These are phyloP conservation scores for Paradendryphiella salina DNA, from an alignment of 2,329 filamentous ascomycete species.

Conservation along the genomic window DNA sequence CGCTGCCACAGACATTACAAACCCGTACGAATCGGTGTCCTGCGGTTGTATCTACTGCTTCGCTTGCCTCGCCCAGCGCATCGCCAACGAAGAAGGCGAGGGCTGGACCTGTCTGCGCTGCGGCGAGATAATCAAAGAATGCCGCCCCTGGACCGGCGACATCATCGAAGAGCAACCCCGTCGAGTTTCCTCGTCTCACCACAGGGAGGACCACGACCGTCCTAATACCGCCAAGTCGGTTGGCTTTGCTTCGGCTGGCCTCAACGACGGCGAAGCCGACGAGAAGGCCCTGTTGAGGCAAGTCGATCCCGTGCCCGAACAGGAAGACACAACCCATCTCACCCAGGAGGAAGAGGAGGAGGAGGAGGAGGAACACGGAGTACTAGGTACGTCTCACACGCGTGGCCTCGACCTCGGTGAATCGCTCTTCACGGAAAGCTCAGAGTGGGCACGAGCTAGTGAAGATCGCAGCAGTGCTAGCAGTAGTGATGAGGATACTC, in stretches of 20 bases:
- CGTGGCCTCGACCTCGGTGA: conserved; percentile 36
- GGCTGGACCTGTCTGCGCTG: conserved; percentile 92
- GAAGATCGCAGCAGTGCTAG: conserved; percentile 28
- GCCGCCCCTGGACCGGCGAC: conserved; percentile 89
- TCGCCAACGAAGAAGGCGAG: conserved; percentile 91
- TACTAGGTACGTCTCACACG: conserved; percentile 23
- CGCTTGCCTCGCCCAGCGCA: conserved; percentile 84
- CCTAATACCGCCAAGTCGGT: conserved; percentile 21
- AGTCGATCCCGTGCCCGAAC: conserved; percentile 41
- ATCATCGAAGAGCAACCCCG: conserved; percentile 62
- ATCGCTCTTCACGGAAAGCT: conserved; percentile 36
- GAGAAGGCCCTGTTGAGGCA: conserved; percentile 26
- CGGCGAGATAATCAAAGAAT: conserved; percentile 79
- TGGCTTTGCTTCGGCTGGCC: conserved; percentile 21
- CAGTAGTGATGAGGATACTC: conserved; percentile 29
- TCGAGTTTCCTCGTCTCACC: neutral
- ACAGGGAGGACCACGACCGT: conserved; percentile 4
- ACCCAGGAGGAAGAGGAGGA: neutral
- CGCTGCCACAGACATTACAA: conserved; percentile 90
- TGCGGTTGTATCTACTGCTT: conserved; percentile 96
- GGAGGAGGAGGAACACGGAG: conserved; percentile 5
- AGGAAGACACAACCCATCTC: conserved; percentile 16
- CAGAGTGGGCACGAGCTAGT: conserved; percentile 45
- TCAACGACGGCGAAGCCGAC: neutral
- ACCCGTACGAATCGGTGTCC: conserved; percentile 87